phyloP scores from a whole-genome alignment of 139 green algal genomes.

The Monoraphidium neglectum region DNA sequence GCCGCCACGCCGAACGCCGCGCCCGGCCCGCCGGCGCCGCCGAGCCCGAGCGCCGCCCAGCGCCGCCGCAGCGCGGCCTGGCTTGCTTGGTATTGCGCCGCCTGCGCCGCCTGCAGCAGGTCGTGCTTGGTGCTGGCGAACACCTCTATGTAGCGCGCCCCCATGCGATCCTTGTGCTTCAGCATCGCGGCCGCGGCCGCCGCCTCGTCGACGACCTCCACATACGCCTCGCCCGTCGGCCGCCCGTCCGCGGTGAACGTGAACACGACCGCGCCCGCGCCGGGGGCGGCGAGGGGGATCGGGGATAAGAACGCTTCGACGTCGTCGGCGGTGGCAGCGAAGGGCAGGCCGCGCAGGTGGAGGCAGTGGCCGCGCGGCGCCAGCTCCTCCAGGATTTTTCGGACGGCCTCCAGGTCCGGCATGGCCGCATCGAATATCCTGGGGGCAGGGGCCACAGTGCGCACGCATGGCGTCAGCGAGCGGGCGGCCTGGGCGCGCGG shows the following conservation, averaged over 20 bases:
- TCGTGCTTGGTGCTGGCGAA: constrained; percentile 73
- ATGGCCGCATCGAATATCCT: constrained; percentile 72
- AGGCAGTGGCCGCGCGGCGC: constrained; percentile 61
- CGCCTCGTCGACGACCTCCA: constrained; percentile 69
- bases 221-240: constrained; percentile 86
- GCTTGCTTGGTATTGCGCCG: neutral
- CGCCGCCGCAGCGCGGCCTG: no score
- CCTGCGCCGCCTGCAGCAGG: constrained; percentile 51
- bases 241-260: constrained; percentile 70
- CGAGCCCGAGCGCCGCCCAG: no score
- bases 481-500: no score
- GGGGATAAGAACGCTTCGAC: constrained; percentile 67
- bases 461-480: no score
- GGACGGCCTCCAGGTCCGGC: constrained; percentile 52
- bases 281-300: constrained; percentile 54
- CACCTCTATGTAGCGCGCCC: constrained; percentile 81
- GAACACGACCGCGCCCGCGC: constrained; percentile 72
- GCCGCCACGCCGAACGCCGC: no score
- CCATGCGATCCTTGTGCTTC: constrained; percentile 71
- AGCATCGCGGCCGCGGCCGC: constrained; percentile 61
- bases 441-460: neutral
- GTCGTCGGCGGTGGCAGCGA: constrained; percentile 65
- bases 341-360: constrained; percentile 83
- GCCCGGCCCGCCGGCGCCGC: no score
- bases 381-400: constrained; percentile 20